These are phyloP conservation scores for Vairimorpha ceranae DNA, from an alignment of 371 early-diverging fungal species.

Conservation along the genomic window DNA sequence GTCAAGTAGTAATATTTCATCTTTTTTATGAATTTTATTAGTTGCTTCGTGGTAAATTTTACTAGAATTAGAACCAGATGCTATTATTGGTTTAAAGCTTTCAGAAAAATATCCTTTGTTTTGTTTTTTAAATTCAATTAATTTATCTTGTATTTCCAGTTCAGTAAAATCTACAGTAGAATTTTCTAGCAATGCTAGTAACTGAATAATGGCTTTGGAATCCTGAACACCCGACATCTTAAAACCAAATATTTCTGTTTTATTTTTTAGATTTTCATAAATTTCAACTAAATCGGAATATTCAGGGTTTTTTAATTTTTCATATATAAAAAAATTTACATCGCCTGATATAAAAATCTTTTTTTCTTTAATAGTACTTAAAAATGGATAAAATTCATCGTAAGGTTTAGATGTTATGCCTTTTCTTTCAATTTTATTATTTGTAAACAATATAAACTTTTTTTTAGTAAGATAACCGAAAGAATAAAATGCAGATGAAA, in stretches of 20 bases:
- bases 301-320: constrained; percentile 10
- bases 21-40: constrained; percentile 67
- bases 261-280: constrained; percentile 68
- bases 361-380: constrained; percentile 12
- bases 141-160: constrained; percentile 71
- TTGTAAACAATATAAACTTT: constrained; percentile 70
- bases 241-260: constrained; percentile 79
- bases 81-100: constrained; percentile 90
- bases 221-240: constrained; percentile 80
- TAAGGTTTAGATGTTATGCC: constrained; percentile 56
- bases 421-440: constrained; percentile 66
- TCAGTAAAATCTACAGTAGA: constrained; percentile 67
- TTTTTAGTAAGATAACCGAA: constrained; percentile 72
- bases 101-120: constrained; percentile 65
- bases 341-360: constrained; percentile 57
- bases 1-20: constrained; percentile 82
- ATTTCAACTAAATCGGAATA: constrained; percentile 15
- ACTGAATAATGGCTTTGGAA: constrained; percentile 75
- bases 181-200: constrained; percentile 88
- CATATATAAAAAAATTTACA: constrained; percentile 64
- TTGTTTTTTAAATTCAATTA: constrained; percentile 68
- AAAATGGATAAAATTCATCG: constrained; percentile 36
- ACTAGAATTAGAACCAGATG: constrained; percentile 85
- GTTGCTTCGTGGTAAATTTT: constrained; percentile 92
- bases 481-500: constrained; percentile 90